Conservation (phyloP, 139 green algal species). For the Bryopsis sp. region DNA sequence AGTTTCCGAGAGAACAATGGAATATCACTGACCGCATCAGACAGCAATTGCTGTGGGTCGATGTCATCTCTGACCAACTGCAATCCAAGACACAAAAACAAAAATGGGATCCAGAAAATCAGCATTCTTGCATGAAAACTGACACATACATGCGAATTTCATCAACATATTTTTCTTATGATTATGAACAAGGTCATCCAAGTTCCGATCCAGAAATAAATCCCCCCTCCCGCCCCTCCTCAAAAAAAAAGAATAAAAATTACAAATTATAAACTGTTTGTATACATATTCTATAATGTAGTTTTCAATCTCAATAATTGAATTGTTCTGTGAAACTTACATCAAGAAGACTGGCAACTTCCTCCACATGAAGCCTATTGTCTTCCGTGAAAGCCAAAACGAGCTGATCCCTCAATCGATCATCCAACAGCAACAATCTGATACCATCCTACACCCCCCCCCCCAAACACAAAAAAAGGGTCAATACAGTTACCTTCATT, state of each 20-base stretch:
- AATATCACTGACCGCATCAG: slow-evolving; percentile 34
- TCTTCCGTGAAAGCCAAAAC: slow-evolving; percentile 92
- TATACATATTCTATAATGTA: not conserved
- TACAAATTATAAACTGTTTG: not conserved
- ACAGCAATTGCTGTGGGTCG: slow-evolving; percentile 31
- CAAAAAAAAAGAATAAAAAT: not conserved
- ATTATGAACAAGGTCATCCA: too few relatives aligned
- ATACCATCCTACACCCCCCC: slow-evolving; percentile 34
- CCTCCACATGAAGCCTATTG: slow-evolving; percentile 79
- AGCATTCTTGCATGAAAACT: too few relatives aligned
- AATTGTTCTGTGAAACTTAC: slow-evolving; percentile 2
- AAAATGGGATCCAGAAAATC: too few relatives aligned
- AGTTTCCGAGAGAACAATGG: slow-evolving; percentile 21
- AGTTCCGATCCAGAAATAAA: too few relatives aligned
- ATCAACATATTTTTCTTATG: too few relatives aligned
- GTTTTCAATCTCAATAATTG: not conserved
- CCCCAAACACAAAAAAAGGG: not conserved
- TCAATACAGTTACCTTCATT: not conserved
- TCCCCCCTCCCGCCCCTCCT: too few relatives aligned
- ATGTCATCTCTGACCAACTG: slow-evolving; percentile 32
- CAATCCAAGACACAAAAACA: not conserved
- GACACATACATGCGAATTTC: too few relatives aligned
- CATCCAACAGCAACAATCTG: slow-evolving; percentile 66
- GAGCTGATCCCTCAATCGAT: slow-evolving; percentile 68
- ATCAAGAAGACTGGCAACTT: slow-evolving; percentile 41